Percentiles rank a stretch among this genome's conserved stretches.
phyloP scores from a whole-genome alignment of 179 eudicot genomes.

The Patellifolia procumbens region DNA sequence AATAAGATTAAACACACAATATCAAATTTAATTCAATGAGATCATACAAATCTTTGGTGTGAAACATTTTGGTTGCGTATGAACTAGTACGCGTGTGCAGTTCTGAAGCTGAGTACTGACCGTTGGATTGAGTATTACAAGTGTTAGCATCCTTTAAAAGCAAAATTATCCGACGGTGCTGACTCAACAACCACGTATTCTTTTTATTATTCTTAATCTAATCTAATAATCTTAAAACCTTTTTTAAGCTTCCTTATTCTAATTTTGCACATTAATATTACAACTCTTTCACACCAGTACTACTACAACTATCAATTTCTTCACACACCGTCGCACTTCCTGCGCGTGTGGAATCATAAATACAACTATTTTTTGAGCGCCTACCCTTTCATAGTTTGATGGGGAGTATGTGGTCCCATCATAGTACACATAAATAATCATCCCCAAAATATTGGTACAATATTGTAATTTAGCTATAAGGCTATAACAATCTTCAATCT shows the following conservation, averaged over 20 bases:
- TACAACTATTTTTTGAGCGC: neutral
- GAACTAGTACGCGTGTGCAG: conserved; percentile 9
- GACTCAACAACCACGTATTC: conserved; percentile 7
- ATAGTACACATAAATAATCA: neutral
- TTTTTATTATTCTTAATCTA: neutral
- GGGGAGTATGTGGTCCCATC: conserved; percentile 6
- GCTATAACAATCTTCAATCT: no score
- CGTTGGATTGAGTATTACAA: conserved; percentile 20
- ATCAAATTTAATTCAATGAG: no score
- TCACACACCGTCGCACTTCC: neutral
- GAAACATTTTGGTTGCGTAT: conserved; percentile 33
- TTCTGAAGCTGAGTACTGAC: conserved; percentile 5
- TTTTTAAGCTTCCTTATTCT: neutral
- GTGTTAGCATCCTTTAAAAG: conserved; percentile 21
- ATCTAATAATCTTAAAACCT: no score
- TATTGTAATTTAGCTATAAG: no score
- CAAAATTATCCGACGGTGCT: conserved; percentile 25
- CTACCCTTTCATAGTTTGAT: neutral
- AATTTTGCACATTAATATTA: neutral
- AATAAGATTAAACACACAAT: no score
- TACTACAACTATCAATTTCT: no score
- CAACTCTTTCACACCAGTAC: conserved; percentile 26
- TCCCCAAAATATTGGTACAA: no score
- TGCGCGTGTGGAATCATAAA: conserved; percentile 21
- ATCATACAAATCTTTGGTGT: no score